A percentile compares a stretch with the other conserved stretches of the same genome.
Evolutionary conservation across 2,329 filamentous ascomycete species (phyloP).

Genomic region (Phialemonium atrogriseum): DNA sequence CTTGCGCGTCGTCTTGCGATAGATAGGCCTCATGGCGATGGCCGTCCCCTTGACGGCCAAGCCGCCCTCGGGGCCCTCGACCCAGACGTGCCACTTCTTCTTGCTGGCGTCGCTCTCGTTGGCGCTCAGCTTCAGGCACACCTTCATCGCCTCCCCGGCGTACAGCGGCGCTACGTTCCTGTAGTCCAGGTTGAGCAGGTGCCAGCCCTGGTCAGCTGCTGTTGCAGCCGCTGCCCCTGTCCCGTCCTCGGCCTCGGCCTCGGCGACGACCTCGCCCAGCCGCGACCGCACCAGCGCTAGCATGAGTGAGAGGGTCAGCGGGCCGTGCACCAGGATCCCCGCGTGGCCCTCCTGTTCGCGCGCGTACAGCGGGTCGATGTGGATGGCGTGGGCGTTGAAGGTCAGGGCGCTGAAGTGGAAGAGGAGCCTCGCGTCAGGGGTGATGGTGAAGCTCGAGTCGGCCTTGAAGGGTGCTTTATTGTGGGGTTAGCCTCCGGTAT

Average conservation of each 20-base stretch:
- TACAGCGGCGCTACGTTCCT: constrained; percentile 77
- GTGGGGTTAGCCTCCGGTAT: no score
- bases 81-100: constrained; percentile 53
- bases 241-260: constrained; percentile 9
- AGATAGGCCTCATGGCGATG: no score
- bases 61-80: constrained; percentile 52
- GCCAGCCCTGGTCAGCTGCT: no score
- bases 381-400: constrained; percentile 88
- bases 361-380: constrained; percentile 68
- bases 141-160: constrained; percentile 58
- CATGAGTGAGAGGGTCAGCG: constrained; percentile 70
- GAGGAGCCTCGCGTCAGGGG: constrained; percentile 62
- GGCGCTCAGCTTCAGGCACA: constrained; percentile 52
- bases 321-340: constrained; percentile 77
- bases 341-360: constrained; percentile 64
- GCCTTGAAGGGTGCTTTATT: no score
- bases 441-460: constrained; percentile 45
- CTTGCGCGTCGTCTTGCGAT: no score
- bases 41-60: constrained; percentile 51
- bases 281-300: constrained; percentile 53
- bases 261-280: constrained; percentile 24
- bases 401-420: constrained; percentile 88
- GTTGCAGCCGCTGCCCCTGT: no score
- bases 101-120: constrained; percentile 30
- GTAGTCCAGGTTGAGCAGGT: constrained; percentile 59